These are phyloP conservation scores for Trichoderma afroharzianum DNA, from an alignment of 2,329 filamentous ascomycete species.

Conservation along the genomic window DNA sequence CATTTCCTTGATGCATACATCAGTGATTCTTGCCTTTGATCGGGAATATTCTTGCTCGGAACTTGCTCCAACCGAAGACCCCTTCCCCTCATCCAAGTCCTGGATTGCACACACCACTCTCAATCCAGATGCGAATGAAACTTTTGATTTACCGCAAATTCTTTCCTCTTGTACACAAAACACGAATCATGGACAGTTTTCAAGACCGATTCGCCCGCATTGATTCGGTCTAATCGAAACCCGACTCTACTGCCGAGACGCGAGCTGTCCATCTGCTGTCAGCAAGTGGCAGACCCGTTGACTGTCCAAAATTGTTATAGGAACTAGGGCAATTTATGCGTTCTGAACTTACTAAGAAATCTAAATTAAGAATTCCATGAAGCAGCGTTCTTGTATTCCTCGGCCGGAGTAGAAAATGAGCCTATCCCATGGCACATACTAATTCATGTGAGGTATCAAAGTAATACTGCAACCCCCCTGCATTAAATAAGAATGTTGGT, in stretches of 20 bases:
- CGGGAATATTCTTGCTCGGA: not conserved
- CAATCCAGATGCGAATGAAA: not conserved
- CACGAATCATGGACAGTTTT: not conserved
- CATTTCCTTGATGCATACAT: not conserved
- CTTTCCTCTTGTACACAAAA: not conserved
- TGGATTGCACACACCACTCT: not conserved
- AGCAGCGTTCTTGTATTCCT: not conserved
- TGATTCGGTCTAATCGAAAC: not conserved
- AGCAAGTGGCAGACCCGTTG: not conserved
- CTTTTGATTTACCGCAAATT: not conserved
- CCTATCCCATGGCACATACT: not conserved
- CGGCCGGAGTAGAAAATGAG: not conserved
- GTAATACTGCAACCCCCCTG: not conserved
- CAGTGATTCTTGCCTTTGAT: not conserved
- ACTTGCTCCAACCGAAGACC: not conserved
- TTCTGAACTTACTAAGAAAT: not conserved
- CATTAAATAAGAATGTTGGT: not conserved
- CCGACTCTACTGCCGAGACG: not conserved
- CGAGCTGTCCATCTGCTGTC: not conserved
- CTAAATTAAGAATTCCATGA: not conserved
- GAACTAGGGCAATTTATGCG: not conserved
- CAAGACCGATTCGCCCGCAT: not conserved
- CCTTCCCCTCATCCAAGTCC: not conserved
- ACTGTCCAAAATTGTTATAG: not conserved
- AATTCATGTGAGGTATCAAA: not conserved